Conservation (phyloP, 148 eudicot genomes). For the Diospyros lotus region DNA sequence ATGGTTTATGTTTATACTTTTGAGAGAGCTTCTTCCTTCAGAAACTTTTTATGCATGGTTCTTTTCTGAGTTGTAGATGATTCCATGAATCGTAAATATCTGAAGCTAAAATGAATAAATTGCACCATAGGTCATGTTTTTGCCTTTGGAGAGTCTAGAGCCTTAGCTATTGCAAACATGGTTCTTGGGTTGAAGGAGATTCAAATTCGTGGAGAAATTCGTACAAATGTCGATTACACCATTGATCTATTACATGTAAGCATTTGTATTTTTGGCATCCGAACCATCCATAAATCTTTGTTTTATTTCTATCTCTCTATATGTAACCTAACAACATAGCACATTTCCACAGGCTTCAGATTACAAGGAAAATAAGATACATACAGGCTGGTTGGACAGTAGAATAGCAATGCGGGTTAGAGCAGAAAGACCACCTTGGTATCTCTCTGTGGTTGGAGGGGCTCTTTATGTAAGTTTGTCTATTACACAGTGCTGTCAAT, state of each 20-base stretch:
- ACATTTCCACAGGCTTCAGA: conserved; percentile 65
- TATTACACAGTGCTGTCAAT: conserved; percentile 9
- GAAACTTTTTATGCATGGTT: neutral
- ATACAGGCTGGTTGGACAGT: conserved; percentile 99
- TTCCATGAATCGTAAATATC: neutral
- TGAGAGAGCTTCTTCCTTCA: neutral
- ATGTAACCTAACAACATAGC: neutral
- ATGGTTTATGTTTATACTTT: neutral
- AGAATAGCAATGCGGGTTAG: conserved; percentile 99
- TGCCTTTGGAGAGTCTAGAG: conserved; percentile 98
- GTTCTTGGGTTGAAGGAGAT: conserved; percentile 98
- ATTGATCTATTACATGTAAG: conserved; percentile 91
- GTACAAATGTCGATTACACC: conserved; percentile 95
- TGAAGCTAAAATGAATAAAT: neutral
- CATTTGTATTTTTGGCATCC: neutral
- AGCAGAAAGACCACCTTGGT: conserved; percentile 99
- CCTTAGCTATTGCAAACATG: conserved; percentile 95
- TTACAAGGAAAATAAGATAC: conserved; percentile 89
- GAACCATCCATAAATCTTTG: neutral
- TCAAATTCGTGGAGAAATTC: conserved; percentile 98
- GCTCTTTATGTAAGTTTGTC: conserved; percentile 80
- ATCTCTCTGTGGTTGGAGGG: conserved; percentile 98
- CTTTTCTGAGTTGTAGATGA: neutral
- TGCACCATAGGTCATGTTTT: conserved; percentile 80
- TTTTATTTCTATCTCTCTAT: neutral